Base-by-base conservation (phyloP, 2,329 filamentous ascomycete genomes). In the Sporothrix euskadiensis region DNA sequence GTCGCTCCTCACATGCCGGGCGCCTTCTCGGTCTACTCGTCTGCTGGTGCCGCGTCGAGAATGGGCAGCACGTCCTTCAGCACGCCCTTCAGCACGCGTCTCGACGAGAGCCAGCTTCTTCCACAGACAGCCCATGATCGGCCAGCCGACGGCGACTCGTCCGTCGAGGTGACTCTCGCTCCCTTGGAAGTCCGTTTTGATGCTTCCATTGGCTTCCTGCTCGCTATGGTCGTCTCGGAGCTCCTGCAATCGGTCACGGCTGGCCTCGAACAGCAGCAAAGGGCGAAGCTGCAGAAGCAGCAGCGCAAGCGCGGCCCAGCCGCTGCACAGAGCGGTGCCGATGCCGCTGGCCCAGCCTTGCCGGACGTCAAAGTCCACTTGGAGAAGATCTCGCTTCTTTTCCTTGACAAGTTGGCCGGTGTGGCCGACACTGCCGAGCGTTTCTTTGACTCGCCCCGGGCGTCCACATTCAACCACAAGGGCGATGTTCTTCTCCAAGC, bases 1-100 rank as follows among this genome's bases (percentile, higher is more conserved):
- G 75, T 83, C 12, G 83, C 83, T n/a, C 84, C 85, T 0, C 84
- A 89, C 77, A 79, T 90, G 3, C 89, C 89, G 1, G 90, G 89
- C 0, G 85, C 89, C 2, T 91, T 91, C 78, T 91, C 89, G 0
- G 81, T 88, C 1, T 80, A 86, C 71, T 80, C 76, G 14, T 54
- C 75, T 14, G 73, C 68, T 4, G 75, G 75, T 6, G 69, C 73
- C 3, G 56, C 75, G 3, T 73, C 75, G 0, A 68, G 61, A 3
- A 35, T 71, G 19, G 73, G 57, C 4, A 66, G 65, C 8, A 41
- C 73, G 0, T 66, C 75, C 2, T 71, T 73, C 4, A 66, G 65
- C 8, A 41, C 73, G 0, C 61, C 75, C 2, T 71, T 73, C 30
- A 61, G 65, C 22, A 32, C 59, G 1, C 75, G 61, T 71, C 75